phyloP scores from a whole-genome alignment of 805 yeast genomes.

The Candida glaebosa region DNA sequence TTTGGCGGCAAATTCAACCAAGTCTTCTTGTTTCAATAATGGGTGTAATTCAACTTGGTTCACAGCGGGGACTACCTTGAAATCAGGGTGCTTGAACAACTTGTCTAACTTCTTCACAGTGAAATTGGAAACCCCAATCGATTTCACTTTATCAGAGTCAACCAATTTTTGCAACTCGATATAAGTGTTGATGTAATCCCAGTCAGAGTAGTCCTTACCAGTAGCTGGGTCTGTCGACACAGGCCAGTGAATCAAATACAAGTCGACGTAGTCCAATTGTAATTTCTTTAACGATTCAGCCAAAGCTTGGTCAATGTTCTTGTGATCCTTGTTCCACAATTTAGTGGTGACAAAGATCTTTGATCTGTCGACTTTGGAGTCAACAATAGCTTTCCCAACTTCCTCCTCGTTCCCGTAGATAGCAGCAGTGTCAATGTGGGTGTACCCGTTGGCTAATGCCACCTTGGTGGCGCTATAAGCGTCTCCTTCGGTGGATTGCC shows the following conservation, averaged over 20 bases:
- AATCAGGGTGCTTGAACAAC: conserved; percentile 47
- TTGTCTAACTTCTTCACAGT: conserved; percentile 41
- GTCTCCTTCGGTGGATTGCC: conserved; percentile 51
- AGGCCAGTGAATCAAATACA: conserved; percentile 85
- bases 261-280: conserved; percentile 72
- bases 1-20: conserved; percentile 52
- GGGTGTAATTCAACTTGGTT: conserved; percentile 75
- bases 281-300: conserved; percentile 58
- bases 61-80: conserved; percentile 58
- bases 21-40: conserved; percentile 40
- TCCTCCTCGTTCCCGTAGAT: conserved; percentile 63
- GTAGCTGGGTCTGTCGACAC: conserved; percentile 38
- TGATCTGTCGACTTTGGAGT: conserved; percentile 59
- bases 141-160: conserved; percentile 52
- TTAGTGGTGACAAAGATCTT: conserved; percentile 72
- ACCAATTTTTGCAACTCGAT: conserved; percentile 44
- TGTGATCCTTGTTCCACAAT: conserved; percentile 55
- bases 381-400: conserved; percentile 54
- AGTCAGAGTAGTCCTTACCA: conserved; percentile 15
- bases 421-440: conserved; percentile 77
- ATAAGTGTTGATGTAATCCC: conserved; percentile 38
- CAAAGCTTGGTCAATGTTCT: conserved; percentile 50
- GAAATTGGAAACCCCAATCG: conserved; percentile 79
- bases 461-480: conserved; percentile 54
- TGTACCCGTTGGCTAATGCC: conserved; percentile 66